Evolutionary conservation across 1,284 basidiomycete species (phyloP), one percentile per base, ranked within the genome.

Genomic region (Papiliotrema laurentii): DNA sequence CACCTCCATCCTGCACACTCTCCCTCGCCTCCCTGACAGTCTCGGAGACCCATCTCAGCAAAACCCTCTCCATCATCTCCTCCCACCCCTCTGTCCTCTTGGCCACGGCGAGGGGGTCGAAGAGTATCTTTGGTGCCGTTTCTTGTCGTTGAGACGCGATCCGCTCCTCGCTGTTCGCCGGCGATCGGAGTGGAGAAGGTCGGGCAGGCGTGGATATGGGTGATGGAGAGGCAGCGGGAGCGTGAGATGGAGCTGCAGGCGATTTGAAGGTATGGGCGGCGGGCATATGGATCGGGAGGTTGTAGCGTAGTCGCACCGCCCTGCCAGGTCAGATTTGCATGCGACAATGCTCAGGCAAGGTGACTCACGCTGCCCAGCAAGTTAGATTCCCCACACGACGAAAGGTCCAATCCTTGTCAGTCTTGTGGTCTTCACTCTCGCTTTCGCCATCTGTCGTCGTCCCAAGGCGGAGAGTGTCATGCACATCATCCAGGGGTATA

Each of bases 321-420:
- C 72, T 74, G 45, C 19, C 43, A 6, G 13, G 21, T 16, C 13
- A 6, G 28, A 18, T 28, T 27, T 3, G 30, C 24, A 13, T 22
- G n/a, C n/a, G 34, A 31, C 18, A 27, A 35, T 37, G 2, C 1
- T 18, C 19, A 9, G 34, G 34, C 22, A 26, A 3, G 35, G 2
- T 5, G 16, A 70, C 72, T 66, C 47, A 74, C 71, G 72, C 72
- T 35, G 66, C 71, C 61, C 66, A 73, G 31, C 60, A 64, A 11
- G 69, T 69, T 38, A 74, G 50, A 44, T 74, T 74, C 3, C 59
- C 65, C 5, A 65, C 64, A 19, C 61, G 55, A 28, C 70, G 56
- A 51, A 74, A 74, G 10, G 72, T 74, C 71, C 70, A 74, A 14
- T 60, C 63, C 24, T 50, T 58, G 10, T 60, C 59, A 9, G 39